Evolutionary conservation across 169 alveolate genomes (phyloP).

Genomic region (Eimeria acervulina): DNA sequence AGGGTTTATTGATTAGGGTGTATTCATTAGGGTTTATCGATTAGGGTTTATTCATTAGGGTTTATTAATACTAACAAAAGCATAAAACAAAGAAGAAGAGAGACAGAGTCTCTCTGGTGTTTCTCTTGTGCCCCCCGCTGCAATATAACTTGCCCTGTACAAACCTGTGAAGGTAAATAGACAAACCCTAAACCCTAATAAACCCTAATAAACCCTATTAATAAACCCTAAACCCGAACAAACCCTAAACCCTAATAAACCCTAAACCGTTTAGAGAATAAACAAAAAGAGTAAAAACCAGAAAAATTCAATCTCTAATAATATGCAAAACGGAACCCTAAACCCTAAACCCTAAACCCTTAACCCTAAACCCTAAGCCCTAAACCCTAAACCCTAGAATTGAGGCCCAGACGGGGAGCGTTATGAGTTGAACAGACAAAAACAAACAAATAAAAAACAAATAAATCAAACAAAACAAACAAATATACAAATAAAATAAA

Average conservation of each 20-base stretch:
- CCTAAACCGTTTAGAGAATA: background rate
- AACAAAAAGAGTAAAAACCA: no score
- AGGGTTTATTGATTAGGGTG: no score
- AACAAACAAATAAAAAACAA: no score
- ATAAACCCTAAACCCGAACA: background rate
- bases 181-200: background rate
- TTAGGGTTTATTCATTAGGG: no score
- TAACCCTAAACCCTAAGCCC: no score
- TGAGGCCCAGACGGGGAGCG: no score
- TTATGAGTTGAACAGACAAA: no score
- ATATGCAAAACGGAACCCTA: background rate
- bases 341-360: background rate
- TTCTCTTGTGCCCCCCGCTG: background rate
- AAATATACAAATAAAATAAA: background rate
- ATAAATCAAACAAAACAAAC: background rate
- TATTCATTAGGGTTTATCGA: no score
- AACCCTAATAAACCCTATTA: background rate
- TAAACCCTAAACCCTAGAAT: no score
- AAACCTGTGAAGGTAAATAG: background rate
- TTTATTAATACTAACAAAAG: background rate
- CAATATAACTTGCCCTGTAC: background rate
- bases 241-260: background rate
- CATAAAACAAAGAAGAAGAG: slow-evolving; percentile 8
- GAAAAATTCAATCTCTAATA: no score
- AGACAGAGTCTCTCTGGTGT: background rate